phyloP scores from a whole-genome alignment of 352 stramenopile genomes.

The Phytophthora multivora region DNA sequence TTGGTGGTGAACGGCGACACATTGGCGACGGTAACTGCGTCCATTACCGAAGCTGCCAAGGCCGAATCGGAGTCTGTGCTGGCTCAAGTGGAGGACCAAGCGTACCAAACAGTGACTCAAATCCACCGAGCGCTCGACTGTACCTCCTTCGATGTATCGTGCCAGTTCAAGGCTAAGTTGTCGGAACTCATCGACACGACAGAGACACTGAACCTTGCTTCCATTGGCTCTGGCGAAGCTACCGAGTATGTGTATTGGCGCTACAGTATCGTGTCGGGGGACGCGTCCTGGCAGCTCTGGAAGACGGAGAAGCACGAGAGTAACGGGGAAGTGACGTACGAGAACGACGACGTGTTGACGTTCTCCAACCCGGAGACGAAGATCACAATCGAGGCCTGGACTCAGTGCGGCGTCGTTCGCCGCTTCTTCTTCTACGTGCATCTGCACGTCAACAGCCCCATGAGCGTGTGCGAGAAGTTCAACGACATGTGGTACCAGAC shows the following conservation, averaged over 20 bases:
- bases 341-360: constrained; percentile 31
- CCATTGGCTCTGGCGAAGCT: no score
- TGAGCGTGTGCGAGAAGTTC: constrained; percentile 60
- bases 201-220: constrained; percentile 29
- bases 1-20: constrained; percentile 57
- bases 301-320: constrained; percentile 22
- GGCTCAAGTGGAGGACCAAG: constrained; percentile 34
- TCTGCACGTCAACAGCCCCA: constrained; percentile 51
- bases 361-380: constrained; percentile 51
- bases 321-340: constrained; percentile 18
- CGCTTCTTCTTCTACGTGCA: constrained; percentile 55
- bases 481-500: constrained; percentile 76
- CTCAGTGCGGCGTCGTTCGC: constrained; percentile 53
- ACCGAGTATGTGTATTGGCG: constrained; percentile 69
- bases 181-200: constrained; percentile 44
- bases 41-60: constrained; percentile 35
- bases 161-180: constrained; percentile 40
- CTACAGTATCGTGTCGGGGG: constrained; percentile 46
- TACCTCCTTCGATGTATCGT: constrained; percentile 48
- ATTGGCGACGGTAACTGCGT: constrained; percentile 38
- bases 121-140: constrained; percentile 68
- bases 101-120: constrained; percentile 59
- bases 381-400: constrained; percentile 65
- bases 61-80: constrained; percentile 44
- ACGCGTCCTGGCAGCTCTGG: constrained; percentile 51